Conservation (phyloP, 768 basidiomycete species). For the Hirschioporus abietinus region DNA sequence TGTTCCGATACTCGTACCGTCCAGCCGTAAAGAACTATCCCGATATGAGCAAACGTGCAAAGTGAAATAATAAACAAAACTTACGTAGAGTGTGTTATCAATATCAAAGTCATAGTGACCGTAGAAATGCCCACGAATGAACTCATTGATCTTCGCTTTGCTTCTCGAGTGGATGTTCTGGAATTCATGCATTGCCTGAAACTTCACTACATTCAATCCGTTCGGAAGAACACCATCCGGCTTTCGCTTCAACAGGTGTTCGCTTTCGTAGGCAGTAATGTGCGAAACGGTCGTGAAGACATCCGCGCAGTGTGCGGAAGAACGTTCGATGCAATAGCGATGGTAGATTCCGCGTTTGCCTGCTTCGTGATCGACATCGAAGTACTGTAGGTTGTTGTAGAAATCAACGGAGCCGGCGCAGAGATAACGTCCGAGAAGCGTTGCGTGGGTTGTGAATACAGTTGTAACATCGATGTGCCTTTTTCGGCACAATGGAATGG, state of each 20-base stretch:
- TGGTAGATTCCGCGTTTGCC: conserved; percentile 99
- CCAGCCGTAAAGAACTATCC: conserved; percentile 96
- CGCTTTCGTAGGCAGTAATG: conserved; percentile 96
- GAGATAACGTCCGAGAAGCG: conserved; percentile 95
- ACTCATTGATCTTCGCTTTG: conserved; percentile 99
- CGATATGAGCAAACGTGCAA: not conserved
- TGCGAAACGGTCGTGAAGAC: conserved; percentile 98
- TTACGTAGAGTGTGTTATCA: conserved; percentile 81
- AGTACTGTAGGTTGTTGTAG: conserved; percentile 99
- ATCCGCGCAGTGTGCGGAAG: conserved; percentile 91
- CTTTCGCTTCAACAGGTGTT: conserved; percentile 95
- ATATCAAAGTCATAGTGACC: conserved; percentile 96
- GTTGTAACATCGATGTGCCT: conserved; percentile 98
- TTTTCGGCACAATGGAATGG: conserved; percentile 92
- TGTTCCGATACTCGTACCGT: conserved; percentile 98
- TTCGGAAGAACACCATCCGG: conserved; percentile 97
- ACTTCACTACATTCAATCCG: conserved; percentile 97
- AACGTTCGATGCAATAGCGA: conserved; percentile 94
- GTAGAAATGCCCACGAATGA: conserved; percentile 96
- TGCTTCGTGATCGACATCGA: conserved; percentile 98
- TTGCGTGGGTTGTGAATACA: conserved; percentile 98
- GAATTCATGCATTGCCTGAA: conserved; percentile 99
- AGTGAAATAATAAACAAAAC: conserved; percentile 20
- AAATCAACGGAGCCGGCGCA: conserved; percentile 98
- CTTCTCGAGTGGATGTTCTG: conserved; percentile 89